Evolutionary conservation across 805 yeast genomes (phyloP).

Genomic region (Sugiyamaella marilandica): DNA sequence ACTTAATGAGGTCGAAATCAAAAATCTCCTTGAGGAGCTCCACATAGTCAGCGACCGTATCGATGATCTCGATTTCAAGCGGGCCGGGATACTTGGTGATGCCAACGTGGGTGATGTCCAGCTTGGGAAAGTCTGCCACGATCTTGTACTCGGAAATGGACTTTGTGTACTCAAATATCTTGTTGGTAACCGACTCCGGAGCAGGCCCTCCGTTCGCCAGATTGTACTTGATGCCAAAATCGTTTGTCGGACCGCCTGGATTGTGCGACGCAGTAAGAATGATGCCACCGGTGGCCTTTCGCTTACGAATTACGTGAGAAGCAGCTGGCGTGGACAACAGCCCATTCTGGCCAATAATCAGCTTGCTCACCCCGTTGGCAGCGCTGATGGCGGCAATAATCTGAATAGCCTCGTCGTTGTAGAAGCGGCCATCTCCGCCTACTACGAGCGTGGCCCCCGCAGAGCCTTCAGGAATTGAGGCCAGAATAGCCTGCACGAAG

Average conservation of each 20-base stretch:
- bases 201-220: constrained; percentile 97
- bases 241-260: constrained; percentile 94
- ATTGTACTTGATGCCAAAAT: constrained; percentile 93
- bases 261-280: constrained; percentile 94
- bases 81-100: constrained; percentile 44
- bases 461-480: constrained; percentile 87
- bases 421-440: constrained; percentile 97
- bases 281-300: constrained; percentile 80
- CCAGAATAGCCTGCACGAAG: constrained; percentile 80
- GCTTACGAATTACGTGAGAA: constrained; percentile 81
- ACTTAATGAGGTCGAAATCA: constrained; percentile 75
- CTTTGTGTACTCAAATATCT: constrained; percentile 69
- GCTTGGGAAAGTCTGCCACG: constrained; percentile 50
- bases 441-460: constrained; percentile 71
- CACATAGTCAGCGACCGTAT: constrained; percentile 74
- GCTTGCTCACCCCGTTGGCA: constrained; percentile 82
- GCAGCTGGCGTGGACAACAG: constrained; percentile 94
- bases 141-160: constrained; percentile 56
- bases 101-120: constrained; percentile 64
- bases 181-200: constrained; percentile 88
- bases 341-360: constrained; percentile 85
- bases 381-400: constrained; percentile 79
- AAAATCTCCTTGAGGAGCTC: constrained; percentile 76
- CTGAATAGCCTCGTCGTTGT: constrained; percentile 76
- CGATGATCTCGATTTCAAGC: constrained; percentile 73